phyloP scores from a whole-genome alignment of 495 filamentous ascomycete species.

The Tuber calosporum region DNA sequence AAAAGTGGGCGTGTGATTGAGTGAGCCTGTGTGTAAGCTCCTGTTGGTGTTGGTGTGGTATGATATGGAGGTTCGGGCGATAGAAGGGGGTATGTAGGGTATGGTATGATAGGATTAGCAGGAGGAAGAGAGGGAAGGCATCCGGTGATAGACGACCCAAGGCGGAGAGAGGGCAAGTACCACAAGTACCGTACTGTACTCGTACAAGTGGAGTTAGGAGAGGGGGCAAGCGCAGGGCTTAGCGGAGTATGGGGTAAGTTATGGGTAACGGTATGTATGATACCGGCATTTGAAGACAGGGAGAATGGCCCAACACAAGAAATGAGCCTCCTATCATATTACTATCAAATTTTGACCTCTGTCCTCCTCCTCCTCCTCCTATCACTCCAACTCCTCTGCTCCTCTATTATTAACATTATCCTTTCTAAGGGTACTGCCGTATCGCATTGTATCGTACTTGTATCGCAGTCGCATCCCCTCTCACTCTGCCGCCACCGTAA shows the following conservation, averaged over 20 bases:
- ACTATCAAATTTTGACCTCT: background rate
- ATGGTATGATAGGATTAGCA: background rate
- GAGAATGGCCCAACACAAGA: background rate
- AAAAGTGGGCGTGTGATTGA: slow-evolving; percentile 1
- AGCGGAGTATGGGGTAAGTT: background rate
- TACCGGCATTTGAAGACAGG: background rate
- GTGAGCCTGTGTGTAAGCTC: background rate
- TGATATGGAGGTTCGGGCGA: background rate
- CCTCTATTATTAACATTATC: background rate
- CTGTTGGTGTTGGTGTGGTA: background rate
- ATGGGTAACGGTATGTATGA: background rate
- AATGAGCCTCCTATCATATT: background rate
- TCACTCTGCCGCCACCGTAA: background rate
- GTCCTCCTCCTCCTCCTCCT: background rate
- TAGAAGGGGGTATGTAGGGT: background rate
- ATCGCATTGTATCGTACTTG: background rate
- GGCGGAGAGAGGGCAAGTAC: background rate
- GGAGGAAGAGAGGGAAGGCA: background rate
- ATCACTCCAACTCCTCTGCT: background rate
- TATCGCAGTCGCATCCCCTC: background rate
- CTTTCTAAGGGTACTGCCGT: background rate
- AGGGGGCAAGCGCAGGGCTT: slow-evolving; percentile 3
- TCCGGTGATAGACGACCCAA: background rate
- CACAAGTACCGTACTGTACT: too few species aligned
- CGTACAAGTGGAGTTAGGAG: background rate